Conservation (phyloP, 805 yeast genomes). For the Lipomyces spencermartinsiae region DNA sequence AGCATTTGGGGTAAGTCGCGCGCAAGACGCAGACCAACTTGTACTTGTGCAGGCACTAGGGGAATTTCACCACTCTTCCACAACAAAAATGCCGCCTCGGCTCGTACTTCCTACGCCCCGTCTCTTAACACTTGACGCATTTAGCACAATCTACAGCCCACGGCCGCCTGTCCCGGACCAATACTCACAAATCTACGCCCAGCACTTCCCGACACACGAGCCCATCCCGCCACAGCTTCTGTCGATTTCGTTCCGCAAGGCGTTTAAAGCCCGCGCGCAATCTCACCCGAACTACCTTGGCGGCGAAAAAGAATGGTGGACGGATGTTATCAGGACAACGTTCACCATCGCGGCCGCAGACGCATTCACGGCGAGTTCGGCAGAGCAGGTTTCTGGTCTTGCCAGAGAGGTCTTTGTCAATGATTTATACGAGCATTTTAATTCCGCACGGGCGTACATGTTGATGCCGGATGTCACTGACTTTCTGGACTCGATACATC, state of each 20-base stretch:
- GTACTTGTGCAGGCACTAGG: not conserved
- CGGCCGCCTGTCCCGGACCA: constrained; percentile 28
- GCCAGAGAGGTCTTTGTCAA: constrained; percentile 10
- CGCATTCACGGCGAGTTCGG: not conserved
- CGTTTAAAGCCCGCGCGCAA: constrained; percentile 16
- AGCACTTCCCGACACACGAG: constrained; percentile 19
- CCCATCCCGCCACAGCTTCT: not conserved
- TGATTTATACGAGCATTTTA: constrained; percentile 25
- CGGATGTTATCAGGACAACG: constrained; percentile 23
- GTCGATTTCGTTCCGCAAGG: constrained; percentile 10
- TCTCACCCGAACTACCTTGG: constrained; percentile 33
- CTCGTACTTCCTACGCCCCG: constrained; percentile 24
- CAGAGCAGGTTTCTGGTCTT: not conserved
- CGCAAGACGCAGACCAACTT: no score
- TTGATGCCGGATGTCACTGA: constrained; percentile 19
- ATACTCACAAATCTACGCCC: constrained; percentile 15
- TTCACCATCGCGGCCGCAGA: constrained; percentile 15
- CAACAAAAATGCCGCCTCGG: not conserved
- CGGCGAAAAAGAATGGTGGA: constrained; percentile 35
- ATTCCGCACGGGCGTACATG: constrained; percentile 26
- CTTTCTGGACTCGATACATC: constrained; percentile 17
- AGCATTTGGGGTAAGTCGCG: no score
- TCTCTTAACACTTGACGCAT: constrained; percentile 33
- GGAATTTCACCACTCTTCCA: not conserved
- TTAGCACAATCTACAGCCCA: constrained; percentile 35